Evolutionary conservation across 2,329 filamentous ascomycete genomes (phyloP).

Genomic region (Plectosphaerella cucumerina): DNA sequence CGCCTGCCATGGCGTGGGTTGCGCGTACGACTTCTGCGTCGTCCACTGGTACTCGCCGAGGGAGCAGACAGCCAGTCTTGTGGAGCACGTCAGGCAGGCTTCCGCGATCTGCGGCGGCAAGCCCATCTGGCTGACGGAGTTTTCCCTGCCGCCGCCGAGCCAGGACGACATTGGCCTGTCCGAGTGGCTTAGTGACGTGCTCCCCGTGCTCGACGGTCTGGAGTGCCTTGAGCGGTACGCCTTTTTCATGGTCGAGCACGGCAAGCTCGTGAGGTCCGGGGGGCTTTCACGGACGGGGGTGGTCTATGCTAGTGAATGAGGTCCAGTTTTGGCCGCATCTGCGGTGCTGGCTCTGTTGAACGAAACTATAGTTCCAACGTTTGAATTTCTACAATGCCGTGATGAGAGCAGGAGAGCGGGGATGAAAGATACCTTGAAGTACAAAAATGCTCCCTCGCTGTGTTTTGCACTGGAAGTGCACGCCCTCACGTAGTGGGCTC

Average conservation of each 20-base stretch:
- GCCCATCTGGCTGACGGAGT: slow-evolving; percentile 61
- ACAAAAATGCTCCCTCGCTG: too few species aligned
- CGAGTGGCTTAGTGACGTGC: slow-evolving; percentile 44
- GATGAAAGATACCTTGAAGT: too few species aligned
- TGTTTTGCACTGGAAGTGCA: too few species aligned
- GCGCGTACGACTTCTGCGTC: slow-evolving; percentile 55
- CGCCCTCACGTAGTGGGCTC: too few species aligned
- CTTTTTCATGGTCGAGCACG: slow-evolving; percentile 48
- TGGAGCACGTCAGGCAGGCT: slow-evolving; percentile 44
- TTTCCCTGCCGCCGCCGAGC: slow-evolving; percentile 36
- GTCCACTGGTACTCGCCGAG: slow-evolving; percentile 59
- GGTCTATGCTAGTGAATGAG: too few species aligned
- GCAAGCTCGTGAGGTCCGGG: slow-evolving; percentile 29
- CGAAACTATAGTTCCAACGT: too few species aligned
- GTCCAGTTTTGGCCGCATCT: too few species aligned
- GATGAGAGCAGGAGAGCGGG: too few species aligned
- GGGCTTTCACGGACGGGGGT: neutral
- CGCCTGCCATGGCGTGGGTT: slow-evolving; percentile 41
- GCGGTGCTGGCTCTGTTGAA: too few species aligned
- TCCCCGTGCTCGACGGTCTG: slow-evolving; percentile 42
- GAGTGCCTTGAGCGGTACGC: slow-evolving; percentile 50
- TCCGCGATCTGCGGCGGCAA: slow-evolving; percentile 38
- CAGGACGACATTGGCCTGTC: slow-evolving; percentile 36
- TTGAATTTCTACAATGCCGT: too few species aligned
- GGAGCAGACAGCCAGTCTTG: slow-evolving; percentile 43